Percentiles rank a stretch among this genome's conserved stretches.
phyloP scores from a whole-genome alignment of 2,329 filamentous ascomycete species.

The Myotisia sp. region DNA sequence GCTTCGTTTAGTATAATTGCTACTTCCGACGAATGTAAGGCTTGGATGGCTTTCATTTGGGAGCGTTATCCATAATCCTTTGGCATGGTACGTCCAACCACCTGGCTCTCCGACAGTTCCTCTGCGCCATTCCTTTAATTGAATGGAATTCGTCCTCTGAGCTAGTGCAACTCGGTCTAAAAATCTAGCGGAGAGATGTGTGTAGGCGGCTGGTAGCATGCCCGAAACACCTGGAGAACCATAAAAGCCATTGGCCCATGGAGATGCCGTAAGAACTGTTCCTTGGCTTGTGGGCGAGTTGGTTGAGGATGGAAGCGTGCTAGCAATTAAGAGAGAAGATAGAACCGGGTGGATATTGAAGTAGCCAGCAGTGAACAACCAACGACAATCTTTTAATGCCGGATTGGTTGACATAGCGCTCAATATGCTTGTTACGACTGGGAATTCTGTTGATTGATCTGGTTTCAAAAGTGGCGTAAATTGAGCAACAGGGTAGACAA shows the following conservation, averaged over 20 bases:
- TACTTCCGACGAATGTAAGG: slow-evolving; percentile 74
- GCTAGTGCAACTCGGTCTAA: slow-evolving; percentile 47
- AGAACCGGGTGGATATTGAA: slow-evolving; percentile 90
- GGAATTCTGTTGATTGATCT: slow-evolving; percentile 76
- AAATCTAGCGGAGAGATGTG: slow-evolving; percentile 70
- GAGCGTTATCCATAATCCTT: slow-evolving; percentile 76
- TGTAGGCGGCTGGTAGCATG: slow-evolving; percentile 83
- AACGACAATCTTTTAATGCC: slow-evolving; percentile 54
- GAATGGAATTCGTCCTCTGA: slow-evolving; percentile 44
- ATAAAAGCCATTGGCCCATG: slow-evolving; percentile 91
- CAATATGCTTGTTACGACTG: slow-evolving; percentile 62
- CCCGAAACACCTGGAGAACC: slow-evolving; percentile 75
- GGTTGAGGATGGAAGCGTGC: slow-evolving; percentile 34
- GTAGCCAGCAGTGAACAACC: slow-evolving; percentile 96
- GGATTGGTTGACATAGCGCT: slow-evolving; percentile 47
- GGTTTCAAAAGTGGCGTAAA: slow-evolving; percentile 70
- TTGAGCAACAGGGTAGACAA: slow-evolving; percentile 75
- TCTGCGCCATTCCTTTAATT: slow-evolving; percentile 73
- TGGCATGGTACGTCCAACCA: slow-evolving; percentile 97
- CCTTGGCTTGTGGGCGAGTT: slow-evolving; percentile 38
- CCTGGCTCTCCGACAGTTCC: slow-evolving; percentile 67
- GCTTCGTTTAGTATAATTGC: slow-evolving; percentile 88
- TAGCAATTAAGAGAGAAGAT: slow-evolving; percentile 62
- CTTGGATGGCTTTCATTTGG: slow-evolving; percentile 49
- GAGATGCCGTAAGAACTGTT: slow-evolving; percentile 81